Evolutionary conservation across 2,329 filamentous ascomycete species (phyloP), one percentile per base, ranked within the genome.

Genomic region (Phaeomoniella chlamydospora): DNA sequence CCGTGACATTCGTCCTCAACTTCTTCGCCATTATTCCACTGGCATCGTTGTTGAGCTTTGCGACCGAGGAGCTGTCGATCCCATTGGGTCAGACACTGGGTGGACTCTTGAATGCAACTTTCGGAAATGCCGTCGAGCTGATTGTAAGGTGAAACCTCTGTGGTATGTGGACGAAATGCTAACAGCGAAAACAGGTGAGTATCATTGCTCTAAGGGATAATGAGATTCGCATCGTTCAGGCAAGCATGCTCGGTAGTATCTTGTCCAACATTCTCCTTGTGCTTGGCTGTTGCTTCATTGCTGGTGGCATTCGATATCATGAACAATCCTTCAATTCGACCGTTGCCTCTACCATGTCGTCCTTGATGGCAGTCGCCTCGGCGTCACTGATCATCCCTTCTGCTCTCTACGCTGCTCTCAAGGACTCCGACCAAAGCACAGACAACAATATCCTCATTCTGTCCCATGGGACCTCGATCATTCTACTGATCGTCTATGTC

Each of bases 151-250:
- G 78, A 49, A 13, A 56, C 83, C 42, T 65, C 82, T 41, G 85
- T 85, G 53, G 79, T 80, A 17, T 84, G 80, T 0, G 85, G 84
- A 56, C 80, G 80, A 48, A 86, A 85, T 57, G 80, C 79, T 44
- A 85, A 84, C 61, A 80, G 43, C 68, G 45, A 32, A 14, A 22
- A 17, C 35, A 88, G 82, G 83, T 93, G 53, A 93, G 84, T 55
- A 88, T 96, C 47, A 80, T 96, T 44, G 90, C 90, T 13, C 70
- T 98, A 32, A 74, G 68, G 45, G 76, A 90, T 48, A 75, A 77
- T 43, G 81, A 96, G 61, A 92, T 94, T 52, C 78, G 88, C 49
- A 87, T 96, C 45, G 88, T 96, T n/a, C 90, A 96, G 62, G 81
- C 88, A 14, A 93, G 85, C 44, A 96, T 96, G 87, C 76, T 96